Conservation (phyloP, 2,329 filamentous ascomycete species). For the Sporothrix brunneoviolacea region DNA sequence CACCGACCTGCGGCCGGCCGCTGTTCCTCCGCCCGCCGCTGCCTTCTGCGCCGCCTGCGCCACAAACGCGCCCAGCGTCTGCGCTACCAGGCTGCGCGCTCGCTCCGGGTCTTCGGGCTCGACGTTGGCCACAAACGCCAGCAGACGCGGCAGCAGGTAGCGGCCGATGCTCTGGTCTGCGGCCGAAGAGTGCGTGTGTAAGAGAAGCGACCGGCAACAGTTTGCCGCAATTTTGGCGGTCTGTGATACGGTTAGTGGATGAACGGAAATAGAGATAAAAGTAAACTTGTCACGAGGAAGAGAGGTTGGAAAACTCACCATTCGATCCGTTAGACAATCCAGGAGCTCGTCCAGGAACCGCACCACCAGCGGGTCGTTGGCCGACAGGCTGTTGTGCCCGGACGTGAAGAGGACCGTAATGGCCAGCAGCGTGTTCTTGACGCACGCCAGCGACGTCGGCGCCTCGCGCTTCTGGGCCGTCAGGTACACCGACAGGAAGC, state of each 20-base stretch:
- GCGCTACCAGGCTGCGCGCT: slow-evolving; percentile 62
- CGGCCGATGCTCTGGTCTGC: slow-evolving; percentile 69
- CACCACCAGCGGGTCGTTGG: slow-evolving; percentile 66
- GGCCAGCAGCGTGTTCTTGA: slow-evolving; percentile 87
- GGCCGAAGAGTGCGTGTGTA: slow-evolving; percentile 54
- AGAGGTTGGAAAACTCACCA: slow-evolving; percentile 40
- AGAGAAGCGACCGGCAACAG: slow-evolving; percentile 77
- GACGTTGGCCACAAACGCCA: slow-evolving; percentile 66
- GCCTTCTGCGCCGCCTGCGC: slow-evolving; percentile 25
- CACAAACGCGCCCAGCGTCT: slow-evolving; percentile 70
- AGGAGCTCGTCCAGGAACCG: slow-evolving; percentile 74
- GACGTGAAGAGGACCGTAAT: slow-evolving; percentile 85
- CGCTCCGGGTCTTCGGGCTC: slow-evolving; percentile 73
- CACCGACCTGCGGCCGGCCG: slow-evolving; percentile 33
- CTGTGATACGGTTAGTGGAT: slow-evolving; percentile 34
- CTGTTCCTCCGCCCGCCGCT: too few relatives aligned
- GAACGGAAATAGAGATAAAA: neutral
- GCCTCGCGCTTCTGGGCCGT: slow-evolving; percentile 67
- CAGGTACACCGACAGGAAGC: slow-evolving; percentile 74
- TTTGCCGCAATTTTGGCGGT: slow-evolving; percentile 85
- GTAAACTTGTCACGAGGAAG: neutral
- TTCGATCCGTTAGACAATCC: slow-evolving; percentile 74
- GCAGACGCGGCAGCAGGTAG: slow-evolving; percentile 65
- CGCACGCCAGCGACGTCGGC: slow-evolving; percentile 73
- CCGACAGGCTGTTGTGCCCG: slow-evolving; percentile 64